Evolutionary conservation across 139 green algal species (phyloP).

Genomic region (Mychonastes homosphaera): DNA sequence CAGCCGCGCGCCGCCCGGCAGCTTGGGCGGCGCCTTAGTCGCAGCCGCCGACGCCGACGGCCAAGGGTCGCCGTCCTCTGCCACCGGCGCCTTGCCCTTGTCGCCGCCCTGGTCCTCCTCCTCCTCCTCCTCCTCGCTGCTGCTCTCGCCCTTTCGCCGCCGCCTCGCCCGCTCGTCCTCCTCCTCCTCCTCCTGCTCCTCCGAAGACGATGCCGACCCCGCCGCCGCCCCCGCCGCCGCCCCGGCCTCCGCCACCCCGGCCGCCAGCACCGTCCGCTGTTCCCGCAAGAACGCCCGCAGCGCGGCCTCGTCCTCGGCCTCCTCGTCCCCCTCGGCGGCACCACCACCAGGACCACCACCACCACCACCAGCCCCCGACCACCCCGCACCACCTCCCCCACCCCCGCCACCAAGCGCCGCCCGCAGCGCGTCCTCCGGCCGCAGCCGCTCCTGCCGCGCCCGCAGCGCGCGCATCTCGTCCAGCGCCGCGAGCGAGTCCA

Average conservation of each 20-base stretch:
- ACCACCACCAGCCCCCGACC: constrained; percentile 2
- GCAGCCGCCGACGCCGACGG: constrained; percentile 28
- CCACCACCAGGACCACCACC: constrained; percentile 10
- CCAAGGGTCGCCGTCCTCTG: neutral
- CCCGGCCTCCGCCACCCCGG: constrained; percentile 17
- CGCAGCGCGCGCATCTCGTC: constrained; percentile 86
- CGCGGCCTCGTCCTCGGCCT: constrained; percentile 59
- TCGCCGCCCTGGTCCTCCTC: neutral
- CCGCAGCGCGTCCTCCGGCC: constrained; percentile 20
- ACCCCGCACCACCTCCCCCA: constrained; percentile 15
- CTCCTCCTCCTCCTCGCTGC: neutral
- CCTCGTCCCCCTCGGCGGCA: constrained; percentile 34
- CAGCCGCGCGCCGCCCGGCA: too few species aligned
- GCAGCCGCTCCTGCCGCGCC: constrained; percentile 34
- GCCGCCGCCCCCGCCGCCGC: neutral
- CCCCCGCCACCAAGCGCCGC: constrained; percentile 11
- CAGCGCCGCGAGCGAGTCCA: constrained; percentile 90
- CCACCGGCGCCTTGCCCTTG: constrained; percentile 1
- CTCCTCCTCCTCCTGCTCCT: constrained; percentile 14
- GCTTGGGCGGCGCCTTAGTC: too few species aligned
- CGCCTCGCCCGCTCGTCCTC: neutral
- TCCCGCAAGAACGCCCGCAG: constrained; percentile 55
- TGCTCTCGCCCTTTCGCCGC: neutral
- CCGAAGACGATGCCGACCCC: constrained; percentile 1
- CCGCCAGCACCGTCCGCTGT: constrained; percentile 31